phyloP scores from a whole-genome alignment of 345 rosid species.

The Brassica napus region DNA sequence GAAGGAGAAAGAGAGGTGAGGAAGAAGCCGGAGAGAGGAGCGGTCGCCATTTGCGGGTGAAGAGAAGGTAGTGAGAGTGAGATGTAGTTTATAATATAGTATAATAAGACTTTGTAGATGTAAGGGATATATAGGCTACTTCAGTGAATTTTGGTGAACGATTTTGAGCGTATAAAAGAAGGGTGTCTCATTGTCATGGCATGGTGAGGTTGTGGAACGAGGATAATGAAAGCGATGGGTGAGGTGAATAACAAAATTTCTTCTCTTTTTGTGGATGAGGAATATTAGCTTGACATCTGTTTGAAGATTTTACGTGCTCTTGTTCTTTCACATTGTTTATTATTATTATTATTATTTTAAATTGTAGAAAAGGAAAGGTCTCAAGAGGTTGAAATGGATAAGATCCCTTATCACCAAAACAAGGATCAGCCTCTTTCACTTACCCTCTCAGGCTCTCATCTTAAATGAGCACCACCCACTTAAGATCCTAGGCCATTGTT shows the following conservation, averaged over 20 bases:
- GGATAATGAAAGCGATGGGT: slow-evolving; percentile 75
- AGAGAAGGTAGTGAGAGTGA: slow-evolving; percentile 16
- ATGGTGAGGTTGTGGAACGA: slow-evolving; percentile 9
- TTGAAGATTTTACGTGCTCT: slow-evolving; percentile 22
- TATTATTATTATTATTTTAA: neutral
- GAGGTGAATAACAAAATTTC: slow-evolving; percentile 47
- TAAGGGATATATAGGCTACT: slow-evolving; percentile 13
- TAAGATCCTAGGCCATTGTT: slow-evolving; percentile 16
- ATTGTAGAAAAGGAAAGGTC: slow-evolving; percentile 14
- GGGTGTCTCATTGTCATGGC: slow-evolving; percentile 8
- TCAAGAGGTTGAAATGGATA: slow-evolving; percentile 29
- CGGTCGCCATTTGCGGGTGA: slow-evolving; percentile 59
- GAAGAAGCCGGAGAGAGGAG: slow-evolving; percentile 65
- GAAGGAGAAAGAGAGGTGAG: slow-evolving; percentile 52
- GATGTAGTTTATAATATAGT: slow-evolving; percentile 6
- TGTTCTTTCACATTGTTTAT: slow-evolving; percentile 7
- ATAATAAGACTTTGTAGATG: neutral
- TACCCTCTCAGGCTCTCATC: slow-evolving; percentile 17
- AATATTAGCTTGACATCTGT: slow-evolving; percentile 1
- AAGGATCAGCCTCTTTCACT: neutral
- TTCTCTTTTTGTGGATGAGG: slow-evolving; percentile 56
- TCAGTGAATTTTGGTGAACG: slow-evolving; percentile 22
- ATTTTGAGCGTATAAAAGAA: slow-evolving; percentile 26
- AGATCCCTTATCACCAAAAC: neutral
- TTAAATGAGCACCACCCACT: slow-evolving; percentile 36